Conservation (phyloP, 1,284 basidiomycete species). For the Peniophora sp. region DNA sequence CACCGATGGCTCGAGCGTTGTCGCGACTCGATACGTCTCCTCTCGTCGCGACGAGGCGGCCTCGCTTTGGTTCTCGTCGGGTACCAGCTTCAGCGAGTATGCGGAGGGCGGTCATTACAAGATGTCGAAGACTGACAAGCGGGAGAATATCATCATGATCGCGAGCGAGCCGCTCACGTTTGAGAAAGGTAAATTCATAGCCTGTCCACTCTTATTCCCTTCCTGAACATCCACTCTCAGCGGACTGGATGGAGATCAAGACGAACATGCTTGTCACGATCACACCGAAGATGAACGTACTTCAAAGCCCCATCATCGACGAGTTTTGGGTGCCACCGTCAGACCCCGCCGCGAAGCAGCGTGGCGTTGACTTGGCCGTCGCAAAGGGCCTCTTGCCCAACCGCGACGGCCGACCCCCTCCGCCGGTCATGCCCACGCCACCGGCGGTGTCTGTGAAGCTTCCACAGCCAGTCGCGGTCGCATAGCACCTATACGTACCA, state of each 20-base stretch:
- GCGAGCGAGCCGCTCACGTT: constrained; percentile 91
- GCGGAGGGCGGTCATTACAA: constrained; percentile 83
- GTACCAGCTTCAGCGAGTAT: constrained; percentile 90
- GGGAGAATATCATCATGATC: constrained; percentile 93
- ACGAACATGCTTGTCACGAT: constrained; percentile 92
- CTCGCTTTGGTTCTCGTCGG: constrained; percentile 79
- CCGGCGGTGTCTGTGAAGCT: no score
- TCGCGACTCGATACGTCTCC: constrained; percentile 93
- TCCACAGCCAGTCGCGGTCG: no score
- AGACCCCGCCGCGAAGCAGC: constrained; percentile 55
- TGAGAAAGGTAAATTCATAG: constrained; percentile 62
- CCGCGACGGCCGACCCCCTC: neutral
- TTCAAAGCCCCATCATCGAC: constrained; percentile 92
- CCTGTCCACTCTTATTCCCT: constrained; percentile 6
- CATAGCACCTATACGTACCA: no score
- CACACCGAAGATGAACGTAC: constrained; percentile 88
- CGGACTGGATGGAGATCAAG: constrained; percentile 95
- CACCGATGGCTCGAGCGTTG: constrained; percentile 88
- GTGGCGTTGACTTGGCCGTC: constrained; percentile 66
- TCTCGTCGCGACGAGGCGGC: constrained; percentile 42
- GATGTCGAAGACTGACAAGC: constrained; percentile 94
- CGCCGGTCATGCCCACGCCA: neutral
- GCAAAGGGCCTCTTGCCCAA: constrained; percentile 59
- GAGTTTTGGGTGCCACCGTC: constrained; percentile 80
- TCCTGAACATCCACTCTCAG: constrained; percentile 25